A percentile compares a stretch with the other conserved stretches of the same genome.
Conservation (phyloP, 2,329 filamentous ascomycete genomes). For the Tricladium varicosporioides region DNA sequence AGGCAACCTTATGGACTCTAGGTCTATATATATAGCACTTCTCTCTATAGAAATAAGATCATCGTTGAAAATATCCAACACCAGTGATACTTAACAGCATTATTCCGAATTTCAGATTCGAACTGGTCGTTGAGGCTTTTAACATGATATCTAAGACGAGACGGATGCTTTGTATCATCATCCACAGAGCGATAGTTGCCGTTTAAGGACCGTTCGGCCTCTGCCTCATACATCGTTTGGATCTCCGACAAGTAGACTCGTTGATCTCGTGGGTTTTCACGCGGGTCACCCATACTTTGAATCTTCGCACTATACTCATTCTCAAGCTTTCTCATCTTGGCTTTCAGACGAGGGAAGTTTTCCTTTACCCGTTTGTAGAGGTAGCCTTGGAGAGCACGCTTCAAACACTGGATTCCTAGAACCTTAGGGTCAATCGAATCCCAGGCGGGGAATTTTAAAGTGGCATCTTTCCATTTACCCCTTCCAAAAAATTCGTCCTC, state of each 20-base stretch:
- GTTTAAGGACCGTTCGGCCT: conserved; percentile 9
- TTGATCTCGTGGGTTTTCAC: conserved; percentile 6
- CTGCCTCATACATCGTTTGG: conserved; percentile 9
- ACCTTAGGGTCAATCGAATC: conserved; percentile 8
- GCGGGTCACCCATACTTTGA: conserved; percentile 7
- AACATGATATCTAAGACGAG: conserved; percentile 8
- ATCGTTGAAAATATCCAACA: too few species aligned
- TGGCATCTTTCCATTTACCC: conserved; percentile 7
- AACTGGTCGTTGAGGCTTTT: conserved; percentile 3
- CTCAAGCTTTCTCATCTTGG: conserved; percentile 6
- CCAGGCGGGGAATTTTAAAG: neutral
- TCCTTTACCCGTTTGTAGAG: conserved; percentile 11
- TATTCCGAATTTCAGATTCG: neutral
- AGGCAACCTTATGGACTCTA: too few species aligned
- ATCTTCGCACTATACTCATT: conserved; percentile 1
- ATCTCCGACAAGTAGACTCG: conserved; percentile 7
- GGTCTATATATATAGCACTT: too few species aligned
- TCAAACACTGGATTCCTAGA: conserved; percentile 6
- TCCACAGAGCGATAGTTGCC: conserved; percentile 8
- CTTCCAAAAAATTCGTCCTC: conserved; percentile 7
- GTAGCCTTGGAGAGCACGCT: conserved; percentile 3
- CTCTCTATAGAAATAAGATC: too few species aligned
- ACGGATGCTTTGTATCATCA: conserved; percentile 2
- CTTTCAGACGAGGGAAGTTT: conserved; percentile 7
- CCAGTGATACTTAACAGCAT: conserved; percentile 6